Conservation (phyloP, 148 eudicot genomes). For the Nepenthes mirabilis region DNA sequence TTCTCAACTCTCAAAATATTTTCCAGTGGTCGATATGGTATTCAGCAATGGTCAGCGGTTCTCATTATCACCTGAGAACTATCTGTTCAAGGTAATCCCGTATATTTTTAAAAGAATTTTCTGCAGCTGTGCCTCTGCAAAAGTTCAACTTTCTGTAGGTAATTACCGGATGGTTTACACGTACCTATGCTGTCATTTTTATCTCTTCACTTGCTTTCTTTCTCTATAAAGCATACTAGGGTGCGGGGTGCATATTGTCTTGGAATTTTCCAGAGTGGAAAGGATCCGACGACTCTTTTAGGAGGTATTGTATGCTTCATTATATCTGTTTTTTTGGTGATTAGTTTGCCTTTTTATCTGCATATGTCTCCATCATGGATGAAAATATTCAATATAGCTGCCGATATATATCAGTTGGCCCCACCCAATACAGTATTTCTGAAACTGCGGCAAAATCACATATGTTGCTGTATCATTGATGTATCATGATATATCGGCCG, state of each 20-base stretch:
- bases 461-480: too few species aligned
- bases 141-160: background rate
- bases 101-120: background rate
- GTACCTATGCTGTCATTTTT: constrained; percentile 2
- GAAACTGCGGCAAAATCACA: too few species aligned
- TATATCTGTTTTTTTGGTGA: constrained; percentile 1
- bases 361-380: background rate
- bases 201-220: constrained; percentile 2
- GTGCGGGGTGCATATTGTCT: constrained; percentile 85
- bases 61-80: constrained; percentile 81
- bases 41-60: constrained; percentile 61
- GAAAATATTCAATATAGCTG: too few species aligned
- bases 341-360: background rate
- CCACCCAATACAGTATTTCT: too few species aligned
- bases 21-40: constrained; percentile 82
- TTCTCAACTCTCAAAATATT: constrained; percentile 51
- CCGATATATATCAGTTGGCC: too few species aligned
- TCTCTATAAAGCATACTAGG: constrained; percentile 57
- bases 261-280: constrained; percentile 83
- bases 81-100: constrained; percentile 58
- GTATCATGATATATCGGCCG: too few species aligned
- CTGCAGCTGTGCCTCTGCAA: background rate
- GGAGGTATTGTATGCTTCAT: constrained; percentile 53
- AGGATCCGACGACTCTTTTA: constrained; percentile 81
- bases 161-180: background rate